Conservation (phyloP, 768 basidiomycete genomes). For the Strobilomyces echinocephalus region DNA sequence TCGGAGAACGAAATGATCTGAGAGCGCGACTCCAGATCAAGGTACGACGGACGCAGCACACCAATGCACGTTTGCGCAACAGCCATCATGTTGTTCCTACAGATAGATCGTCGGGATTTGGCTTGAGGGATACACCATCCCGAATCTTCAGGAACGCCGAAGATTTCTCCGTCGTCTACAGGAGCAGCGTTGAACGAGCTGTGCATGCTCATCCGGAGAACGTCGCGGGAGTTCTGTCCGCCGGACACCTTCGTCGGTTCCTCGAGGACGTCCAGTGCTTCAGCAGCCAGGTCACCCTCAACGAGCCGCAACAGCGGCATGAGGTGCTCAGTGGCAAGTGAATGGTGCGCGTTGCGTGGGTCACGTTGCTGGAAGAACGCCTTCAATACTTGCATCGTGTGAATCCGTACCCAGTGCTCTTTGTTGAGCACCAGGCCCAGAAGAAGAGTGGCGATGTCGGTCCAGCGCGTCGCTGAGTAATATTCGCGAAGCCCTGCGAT, state of each 20-base stretch:
- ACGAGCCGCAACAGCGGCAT: conserved; percentile 87
- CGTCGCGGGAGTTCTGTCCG: conserved; percentile 74
- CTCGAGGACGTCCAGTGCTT: conserved; percentile 91
- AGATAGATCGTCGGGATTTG: conserved; percentile 54
- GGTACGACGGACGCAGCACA: conserved; percentile 61
- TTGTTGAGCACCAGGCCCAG: conserved; percentile 81
- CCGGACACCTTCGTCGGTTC: conserved; percentile 79
- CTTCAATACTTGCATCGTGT: conserved; percentile 84
- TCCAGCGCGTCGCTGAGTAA: conserved; percentile 70
- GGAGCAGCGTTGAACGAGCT: conserved; percentile 40
- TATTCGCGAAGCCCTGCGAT: conserved; percentile 82
- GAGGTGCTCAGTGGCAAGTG: conserved; percentile 78
- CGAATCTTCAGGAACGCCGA: conserved; percentile 75
- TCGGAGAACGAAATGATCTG: conserved; percentile 32
- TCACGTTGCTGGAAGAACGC: conserved; percentile 84
- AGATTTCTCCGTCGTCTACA: conserved; percentile 63
- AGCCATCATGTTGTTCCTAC: conserved; percentile 74
- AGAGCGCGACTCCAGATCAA: conserved; percentile 64
- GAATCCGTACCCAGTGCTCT: conserved; percentile 75
- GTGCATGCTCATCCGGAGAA: conserved; percentile 91
- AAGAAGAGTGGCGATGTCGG: conserved; percentile 79
- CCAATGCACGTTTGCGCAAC: conserved; percentile 83
- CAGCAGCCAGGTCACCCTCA: conserved; percentile 78
- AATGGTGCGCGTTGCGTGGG: conserved; percentile 65
- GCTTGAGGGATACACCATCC: conserved; percentile 84